phyloP scores from a whole-genome alignment of 257 asterid species.

The Rhazya stricta region DNA sequence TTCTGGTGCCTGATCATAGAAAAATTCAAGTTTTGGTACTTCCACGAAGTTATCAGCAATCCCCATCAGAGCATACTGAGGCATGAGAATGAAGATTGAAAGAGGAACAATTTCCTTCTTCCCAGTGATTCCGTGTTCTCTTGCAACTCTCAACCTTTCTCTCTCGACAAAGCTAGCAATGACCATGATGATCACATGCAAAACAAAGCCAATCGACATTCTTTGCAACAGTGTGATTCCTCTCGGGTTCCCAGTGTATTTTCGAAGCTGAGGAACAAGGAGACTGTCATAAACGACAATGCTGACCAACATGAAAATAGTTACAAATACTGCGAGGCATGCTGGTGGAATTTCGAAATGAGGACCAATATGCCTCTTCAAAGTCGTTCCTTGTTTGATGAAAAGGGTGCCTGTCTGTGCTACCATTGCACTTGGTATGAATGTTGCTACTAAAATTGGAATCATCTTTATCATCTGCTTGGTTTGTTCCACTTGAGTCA shows the following conservation, averaged over 20 bases:
- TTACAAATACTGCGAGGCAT: conserved; percentile 33
- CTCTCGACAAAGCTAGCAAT: conserved; percentile 33
- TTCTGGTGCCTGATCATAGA: conserved; percentile 55
- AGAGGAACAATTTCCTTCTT: conserved; percentile 26
- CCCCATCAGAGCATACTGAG: conserved; percentile 43
- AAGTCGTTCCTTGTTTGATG: conserved; percentile 8
- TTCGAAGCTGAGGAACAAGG: conserved; percentile 23
- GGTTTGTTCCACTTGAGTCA: conserved; percentile 78
- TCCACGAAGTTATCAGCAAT: conserved; percentile 39
- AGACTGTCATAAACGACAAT: conserved; percentile 34
- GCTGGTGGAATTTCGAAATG: conserved; percentile 39
- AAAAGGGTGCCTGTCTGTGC: conserved; percentile 36
- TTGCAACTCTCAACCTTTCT: conserved; percentile 29
- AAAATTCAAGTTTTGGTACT: conserved; percentile 41
- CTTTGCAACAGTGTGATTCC: conserved; percentile 47
- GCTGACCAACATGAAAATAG: conserved; percentile 33
- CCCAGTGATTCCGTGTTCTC: conserved; percentile 14
- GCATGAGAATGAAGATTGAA: conserved; percentile 35
- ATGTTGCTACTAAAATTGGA: conserved; percentile 53
- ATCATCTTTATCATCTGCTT: conserved; percentile 72
- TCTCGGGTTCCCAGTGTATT: conserved; percentile 41
- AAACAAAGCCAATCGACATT: conserved; percentile 32
- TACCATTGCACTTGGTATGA: conserved; percentile 61
- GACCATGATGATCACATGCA: conserved; percentile 35
- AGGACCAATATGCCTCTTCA: conserved; percentile 5